Base-by-base conservation (phyloP, 2,329 filamentous ascomycete species). In the Phaeophleospora eucalypticola region DNA sequence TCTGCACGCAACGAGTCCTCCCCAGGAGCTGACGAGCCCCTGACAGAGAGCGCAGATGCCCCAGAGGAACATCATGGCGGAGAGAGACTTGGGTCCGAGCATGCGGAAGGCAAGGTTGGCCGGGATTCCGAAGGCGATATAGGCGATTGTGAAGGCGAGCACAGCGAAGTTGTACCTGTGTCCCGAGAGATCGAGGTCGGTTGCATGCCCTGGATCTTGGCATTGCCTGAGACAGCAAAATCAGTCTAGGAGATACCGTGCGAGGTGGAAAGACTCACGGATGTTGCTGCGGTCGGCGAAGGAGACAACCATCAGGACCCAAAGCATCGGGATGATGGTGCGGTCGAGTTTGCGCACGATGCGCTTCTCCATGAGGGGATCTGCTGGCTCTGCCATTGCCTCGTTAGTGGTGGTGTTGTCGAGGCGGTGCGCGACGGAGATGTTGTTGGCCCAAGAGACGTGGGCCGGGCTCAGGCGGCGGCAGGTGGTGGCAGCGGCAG, bases 41-140 rank as follows among this genome's bases (percentile, higher is more conserved):
- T 69, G 64, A 4, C 59, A 47, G 7, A 72, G 54, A 2, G 68
- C 69, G 12, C 51, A 49, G n/a, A 68, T 54, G 12, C 69, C 68
- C 66, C 67, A 71, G 16, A 67, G 49, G 16, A 68, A 48, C 66
- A 70, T 69, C 46, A 71, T 69, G 2, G 56, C 41, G 7, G 55
- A 57, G 15, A 70, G 53, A 58, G 64, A 65, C 19, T 59, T 64
- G 2, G 68, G 67, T 10, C 44, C 86, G 59, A 95, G 79, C 85
- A 94, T 89, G 55, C 80, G 77, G 32, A 66, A 68, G 4, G 88
- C 88, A 18, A 47, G 37, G 17, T 32, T 40, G 19, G 27, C 37
- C 19, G 66, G 65, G 7, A 68, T 56, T 4, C 64, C 65, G 42
- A 61, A 65, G 21, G 65, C 51, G 7, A 68, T 56, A 39, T 68